phyloP scores from a whole-genome alignment of 257 asterid species.

The Ligustrum vulgare region DNA sequence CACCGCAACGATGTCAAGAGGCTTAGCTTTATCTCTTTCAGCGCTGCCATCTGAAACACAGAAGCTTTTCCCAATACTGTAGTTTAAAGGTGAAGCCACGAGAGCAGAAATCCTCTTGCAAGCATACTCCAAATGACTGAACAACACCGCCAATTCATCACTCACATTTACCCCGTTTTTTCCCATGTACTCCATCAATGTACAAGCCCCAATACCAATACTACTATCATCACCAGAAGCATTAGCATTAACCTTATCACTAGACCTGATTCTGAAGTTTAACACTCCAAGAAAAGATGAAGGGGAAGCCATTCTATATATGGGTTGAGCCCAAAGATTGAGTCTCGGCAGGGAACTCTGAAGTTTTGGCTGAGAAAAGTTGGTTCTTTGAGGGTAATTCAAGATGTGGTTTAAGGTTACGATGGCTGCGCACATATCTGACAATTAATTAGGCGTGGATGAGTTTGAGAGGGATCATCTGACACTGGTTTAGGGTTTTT shows the following conservation, averaged over 20 bases:
- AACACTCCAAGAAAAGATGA: slow-evolving; percentile 35
- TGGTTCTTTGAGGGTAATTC: slow-evolving; percentile 34
- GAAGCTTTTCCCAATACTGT: slow-evolving; percentile 41
- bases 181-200: slow-evolving; percentile 71
- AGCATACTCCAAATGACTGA: slow-evolving; percentile 73
- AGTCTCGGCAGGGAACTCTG: slow-evolving; percentile 29
- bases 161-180: slow-evolving; percentile 56
- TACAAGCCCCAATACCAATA: slow-evolving; percentile 41
- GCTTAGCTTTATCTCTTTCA: slow-evolving; percentile 90
- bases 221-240: slow-evolving; percentile 18
- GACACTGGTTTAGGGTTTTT: slow-evolving; percentile 22
- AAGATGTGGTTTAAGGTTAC: slow-evolving; percentile 38
- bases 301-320: slow-evolving; percentile 38
- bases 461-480: slow-evolving; percentile 15
- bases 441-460: not conserved
- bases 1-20: slow-evolving; percentile 82
- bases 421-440: slow-evolving; percentile 52
- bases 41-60: slow-evolving; percentile 24
- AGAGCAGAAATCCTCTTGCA: slow-evolving; percentile 83
- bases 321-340: slow-evolving; percentile 26
- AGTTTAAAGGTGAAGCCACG: slow-evolving; percentile 91
- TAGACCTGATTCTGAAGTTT: slow-evolving; percentile 42
- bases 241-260: slow-evolving; percentile 4
- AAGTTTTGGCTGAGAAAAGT: slow-evolving; percentile 30
- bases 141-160: slow-evolving; percentile 69